phyloP scores from a whole-genome alignment of 148 eudicot species.

The Cornus controversa region DNA sequence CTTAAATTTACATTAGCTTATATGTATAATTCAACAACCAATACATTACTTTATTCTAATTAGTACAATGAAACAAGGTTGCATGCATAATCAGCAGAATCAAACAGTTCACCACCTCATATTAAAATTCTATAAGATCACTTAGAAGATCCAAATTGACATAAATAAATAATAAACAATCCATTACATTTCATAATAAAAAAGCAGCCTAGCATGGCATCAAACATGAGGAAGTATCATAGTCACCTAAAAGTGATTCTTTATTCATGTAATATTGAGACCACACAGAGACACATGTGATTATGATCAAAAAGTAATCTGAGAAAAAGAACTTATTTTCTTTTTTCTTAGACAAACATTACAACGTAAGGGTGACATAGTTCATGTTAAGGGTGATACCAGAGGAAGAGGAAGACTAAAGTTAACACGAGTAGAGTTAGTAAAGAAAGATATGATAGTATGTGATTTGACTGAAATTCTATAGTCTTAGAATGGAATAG shows the following conservation, averaged over 20 bases:
- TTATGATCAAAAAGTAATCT: no score
- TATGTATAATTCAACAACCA: not conserved
- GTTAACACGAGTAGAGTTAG: no score
- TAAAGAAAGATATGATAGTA: no score
- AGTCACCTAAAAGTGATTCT: not conserved
- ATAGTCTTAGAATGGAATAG: no score
- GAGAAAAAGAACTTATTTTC: not conserved
- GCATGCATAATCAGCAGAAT: conserved; percentile 23
- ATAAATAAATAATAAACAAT: not conserved
- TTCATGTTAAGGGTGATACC: no score
- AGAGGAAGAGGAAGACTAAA: no score
- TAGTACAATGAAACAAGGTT: conserved; percentile 22
- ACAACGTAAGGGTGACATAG: no score
- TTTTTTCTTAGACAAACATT: no score
- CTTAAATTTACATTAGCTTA: not conserved
- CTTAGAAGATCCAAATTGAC: conserved; percentile 1
- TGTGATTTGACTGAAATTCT: no score
- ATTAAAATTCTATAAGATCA: not conserved
- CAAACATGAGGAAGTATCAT: not conserved
- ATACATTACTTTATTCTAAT: conserved; percentile 10
- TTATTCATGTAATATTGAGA: not conserved
- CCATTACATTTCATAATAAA: not conserved
- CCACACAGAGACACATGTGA: no score
- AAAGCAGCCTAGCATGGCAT: not conserved
- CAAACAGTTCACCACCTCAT: conserved; percentile 10